A percentile compares a stretch with the other conserved stretches of the same genome.
Evolutionary conservation across 331 rosid genomes (phyloP).

Genomic region (Stylosanthes scabra): DNA sequence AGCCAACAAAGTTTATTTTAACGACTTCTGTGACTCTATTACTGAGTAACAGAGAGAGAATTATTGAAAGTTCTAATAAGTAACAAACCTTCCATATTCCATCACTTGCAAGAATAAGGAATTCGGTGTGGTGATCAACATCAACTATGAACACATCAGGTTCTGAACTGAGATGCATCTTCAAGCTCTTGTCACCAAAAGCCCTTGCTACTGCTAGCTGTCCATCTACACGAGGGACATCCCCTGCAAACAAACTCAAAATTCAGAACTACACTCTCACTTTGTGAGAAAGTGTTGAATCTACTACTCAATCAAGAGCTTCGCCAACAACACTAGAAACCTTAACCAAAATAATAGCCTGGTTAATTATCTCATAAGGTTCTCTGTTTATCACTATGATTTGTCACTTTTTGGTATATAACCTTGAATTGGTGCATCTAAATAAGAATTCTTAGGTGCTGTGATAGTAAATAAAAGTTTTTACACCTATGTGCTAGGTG

Average conservation of each 20-base stretch:
- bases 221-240: constrained; percentile 76
- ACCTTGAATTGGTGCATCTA: too few relatives aligned
- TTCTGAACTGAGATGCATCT: constrained; percentile 73
- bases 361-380: too few relatives aligned
- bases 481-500: too few relatives aligned
- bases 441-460: too few relatives aligned
- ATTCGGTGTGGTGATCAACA: constrained; percentile 53
- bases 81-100: constrained; percentile 80
- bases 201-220: constrained; percentile 72
- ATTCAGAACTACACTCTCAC: constrained; percentile 4
- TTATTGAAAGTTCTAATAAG: background rate
- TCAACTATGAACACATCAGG: constrained; percentile 51
- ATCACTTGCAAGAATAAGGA: constrained; percentile 70
- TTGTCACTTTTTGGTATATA: too few relatives aligned
- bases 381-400: too few relatives aligned
- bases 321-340: too few relatives aligned
- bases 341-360: too few relatives aligned
- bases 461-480: too few relatives aligned
- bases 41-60: background rate
- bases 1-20: background rate
- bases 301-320: too few relatives aligned
- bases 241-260: constrained; percentile 52
- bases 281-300: too few relatives aligned
- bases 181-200: constrained; percentile 69
- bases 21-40: too few relatives aligned